phyloP scores from a whole-genome alignment of 208 protist genomes.

The Jaenimonas drosophilae region DNA sequence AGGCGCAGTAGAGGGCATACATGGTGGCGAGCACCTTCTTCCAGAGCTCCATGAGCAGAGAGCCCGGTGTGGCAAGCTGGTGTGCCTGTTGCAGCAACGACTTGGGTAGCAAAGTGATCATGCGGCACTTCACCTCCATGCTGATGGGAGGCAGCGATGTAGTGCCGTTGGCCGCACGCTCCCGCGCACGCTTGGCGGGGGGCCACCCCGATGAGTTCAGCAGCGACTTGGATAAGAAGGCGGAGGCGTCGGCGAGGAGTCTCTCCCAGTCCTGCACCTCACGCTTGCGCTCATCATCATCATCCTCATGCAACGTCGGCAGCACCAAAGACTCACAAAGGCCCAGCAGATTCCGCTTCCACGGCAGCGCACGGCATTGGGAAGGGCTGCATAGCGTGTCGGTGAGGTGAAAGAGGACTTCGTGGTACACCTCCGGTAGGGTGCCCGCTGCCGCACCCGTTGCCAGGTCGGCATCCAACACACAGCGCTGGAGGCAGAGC shows the following conservation, averaged over 20 bases:
- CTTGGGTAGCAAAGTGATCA: slow-evolving; percentile 61
- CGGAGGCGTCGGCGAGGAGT: too few relatives aligned
- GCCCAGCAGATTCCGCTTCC: too few relatives aligned
- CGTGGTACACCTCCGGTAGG: slow-evolving; percentile 36
- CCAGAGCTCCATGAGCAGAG: slow-evolving; percentile 53
- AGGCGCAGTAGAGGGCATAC: slow-evolving; percentile 57
- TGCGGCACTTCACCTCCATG: slow-evolving; percentile 54
- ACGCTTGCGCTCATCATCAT: too few relatives aligned
- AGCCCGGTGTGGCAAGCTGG: too few relatives aligned
- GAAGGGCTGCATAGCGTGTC: slow-evolving; percentile 43
- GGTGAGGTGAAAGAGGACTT: slow-evolving; percentile 63
- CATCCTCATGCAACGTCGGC: too few relatives aligned
- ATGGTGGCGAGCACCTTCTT: slow-evolving; percentile 60
- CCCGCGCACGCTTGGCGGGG: too few relatives aligned
- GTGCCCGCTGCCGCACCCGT: slow-evolving; percentile 14
- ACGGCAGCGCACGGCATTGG: background rate
- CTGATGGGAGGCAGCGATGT: slow-evolving; percentile 3
- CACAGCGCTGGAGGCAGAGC: slow-evolving; percentile 43
- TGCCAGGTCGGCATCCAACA: slow-evolving; percentile 31
- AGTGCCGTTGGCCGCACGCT: too few relatives aligned
- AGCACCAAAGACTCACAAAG: too few relatives aligned
- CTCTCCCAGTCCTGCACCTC: too few relatives aligned
- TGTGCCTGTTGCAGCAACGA: slow-evolving; percentile 60
- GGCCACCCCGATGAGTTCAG: too few relatives aligned
- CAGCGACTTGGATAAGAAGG: too few relatives aligned